Base-by-base conservation (phyloP, 2,329 filamentous ascomycete genomes). In the Clarireedia monteithiana region DNA sequence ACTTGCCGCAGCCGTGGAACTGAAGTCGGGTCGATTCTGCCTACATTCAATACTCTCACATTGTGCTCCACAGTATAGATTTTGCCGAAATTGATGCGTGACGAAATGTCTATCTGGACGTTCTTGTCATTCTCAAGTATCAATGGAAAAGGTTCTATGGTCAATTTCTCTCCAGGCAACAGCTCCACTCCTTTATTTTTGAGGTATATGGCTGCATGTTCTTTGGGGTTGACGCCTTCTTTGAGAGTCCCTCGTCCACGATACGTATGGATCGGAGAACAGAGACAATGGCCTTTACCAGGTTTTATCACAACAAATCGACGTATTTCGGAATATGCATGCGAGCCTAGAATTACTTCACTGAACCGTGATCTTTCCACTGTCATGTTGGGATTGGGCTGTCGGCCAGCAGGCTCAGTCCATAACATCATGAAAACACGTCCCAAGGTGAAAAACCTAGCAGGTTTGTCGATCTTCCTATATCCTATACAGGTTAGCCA, bases 391-490 rank as follows among this genome's bases (percentile, higher is more conserved):
- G 30, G 24, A 5, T 5, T 27, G 15, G 6, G 54, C 47, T 10
- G 30, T 34, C 30, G 30, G 12, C 30, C 30, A 34, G 59, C 62
- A 17, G 63, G 63, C 26, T 65, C 63, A 4, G 58, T 63, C 63
- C 63, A 65, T 14, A 64, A 48, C 51, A 62, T 58, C 61, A 61
- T 63, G 40, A 65, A 65, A 3, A 65, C 63, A 23, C 63, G 58
- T 2, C 63, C 63, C 30, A 34, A 34, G 30, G 30, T 34, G 12
- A 34, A 34, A 34, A 34, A 34, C 30, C 10, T 34, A 34, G 30
- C 30, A 34, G 30, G 30, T 9, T 34, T 34, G 30, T 34, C 30
- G 9, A 34, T 34, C 30, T 4, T 34, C 30, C 30, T 34, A 34
- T 34, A 44, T 44, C 40, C 40, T 23, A 9, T 44, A 17, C 12